These are phyloP conservation scores for Morella rubra DNA, from an alignment of 306 rosid species.

Conservation along the genomic window DNA sequence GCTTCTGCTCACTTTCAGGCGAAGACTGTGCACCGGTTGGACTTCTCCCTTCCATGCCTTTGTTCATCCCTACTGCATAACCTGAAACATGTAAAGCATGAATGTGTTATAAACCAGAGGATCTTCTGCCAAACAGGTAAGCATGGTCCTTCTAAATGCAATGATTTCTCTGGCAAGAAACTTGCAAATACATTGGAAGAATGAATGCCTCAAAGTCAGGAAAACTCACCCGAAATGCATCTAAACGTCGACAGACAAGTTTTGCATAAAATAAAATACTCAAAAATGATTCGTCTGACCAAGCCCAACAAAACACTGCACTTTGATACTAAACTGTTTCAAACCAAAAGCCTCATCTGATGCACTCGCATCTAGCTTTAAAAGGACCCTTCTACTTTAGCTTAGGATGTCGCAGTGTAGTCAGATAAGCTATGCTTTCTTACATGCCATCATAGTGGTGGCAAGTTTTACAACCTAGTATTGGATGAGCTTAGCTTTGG, in stretches of 20 bases:
- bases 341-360: conserved; percentile 1
- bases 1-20: conserved; percentile 33
- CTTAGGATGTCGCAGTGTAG: too few species aligned
- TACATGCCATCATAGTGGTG: too few species aligned
- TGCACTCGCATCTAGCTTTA: background rate
- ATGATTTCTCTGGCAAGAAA: background rate
- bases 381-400: background rate
- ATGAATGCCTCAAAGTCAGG: background rate
- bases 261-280: too few species aligned
- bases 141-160: background rate
- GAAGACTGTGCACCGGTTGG: conserved; percentile 21
- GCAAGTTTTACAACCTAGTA: too few species aligned
- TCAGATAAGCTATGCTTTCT: too few species aligned
- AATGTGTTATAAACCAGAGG: background rate
- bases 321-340: background rate
- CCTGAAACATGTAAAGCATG: background rate
- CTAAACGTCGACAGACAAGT: background rate
- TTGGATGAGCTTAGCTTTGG: background rate
- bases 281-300: background rate
- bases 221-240: background rate
- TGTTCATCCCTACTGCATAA: conserved; percentile 21
- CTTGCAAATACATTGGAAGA: background rate
- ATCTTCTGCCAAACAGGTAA: background rate
- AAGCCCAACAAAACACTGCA: background rate
- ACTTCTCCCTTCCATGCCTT: conserved; percentile 37